Conservation (phyloP, 2,329 filamentous ascomycete species). For the Stachybotrys chartarum region DNA sequence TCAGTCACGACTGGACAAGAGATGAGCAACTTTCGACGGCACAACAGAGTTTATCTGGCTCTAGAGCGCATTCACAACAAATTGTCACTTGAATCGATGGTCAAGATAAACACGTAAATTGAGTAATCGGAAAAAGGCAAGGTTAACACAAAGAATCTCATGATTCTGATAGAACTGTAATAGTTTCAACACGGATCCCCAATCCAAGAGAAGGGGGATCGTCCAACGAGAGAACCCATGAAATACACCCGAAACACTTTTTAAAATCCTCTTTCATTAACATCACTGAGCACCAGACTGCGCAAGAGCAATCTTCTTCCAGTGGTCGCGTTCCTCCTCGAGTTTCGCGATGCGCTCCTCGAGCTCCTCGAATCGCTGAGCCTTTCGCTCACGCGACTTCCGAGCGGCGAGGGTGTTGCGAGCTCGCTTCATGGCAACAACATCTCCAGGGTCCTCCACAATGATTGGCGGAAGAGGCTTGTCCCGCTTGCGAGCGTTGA, state of each 20-base stretch:
- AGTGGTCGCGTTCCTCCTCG: constrained; percentile 57
- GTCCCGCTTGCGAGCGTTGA: constrained; percentile 67
- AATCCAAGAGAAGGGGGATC: background rate
- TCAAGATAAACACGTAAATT: background rate
- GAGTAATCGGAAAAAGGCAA: background rate
- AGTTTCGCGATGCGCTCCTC: constrained; percentile 67
- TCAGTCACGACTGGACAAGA: too few relatives aligned
- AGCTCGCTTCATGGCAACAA: constrained; percentile 82
- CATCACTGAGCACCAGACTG: constrained; percentile 26
- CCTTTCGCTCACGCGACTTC: constrained; percentile 85
- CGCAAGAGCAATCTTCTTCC: constrained; percentile 50
- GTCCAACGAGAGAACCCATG: background rate
- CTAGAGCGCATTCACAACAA: too few relatives aligned
- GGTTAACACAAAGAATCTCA: background rate
- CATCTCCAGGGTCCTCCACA: constrained; percentile 66
- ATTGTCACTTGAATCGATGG: background rate
- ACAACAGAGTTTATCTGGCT: too few relatives aligned
- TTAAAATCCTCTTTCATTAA: constrained; percentile 6
- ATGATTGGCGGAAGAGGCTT: constrained; percentile 76
- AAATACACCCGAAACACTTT: background rate
- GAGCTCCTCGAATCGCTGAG: constrained; percentile 65
- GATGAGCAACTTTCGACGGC: too few relatives aligned
- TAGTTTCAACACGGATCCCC: background rate
- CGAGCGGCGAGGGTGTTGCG: constrained; percentile 90
- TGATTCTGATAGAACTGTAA: background rate